A percentile compares a stretch with the other conserved stretches of the same genome.
Conservation (phyloP, 129 eudicot genomes). For the Deinandra increscens region DNA sequence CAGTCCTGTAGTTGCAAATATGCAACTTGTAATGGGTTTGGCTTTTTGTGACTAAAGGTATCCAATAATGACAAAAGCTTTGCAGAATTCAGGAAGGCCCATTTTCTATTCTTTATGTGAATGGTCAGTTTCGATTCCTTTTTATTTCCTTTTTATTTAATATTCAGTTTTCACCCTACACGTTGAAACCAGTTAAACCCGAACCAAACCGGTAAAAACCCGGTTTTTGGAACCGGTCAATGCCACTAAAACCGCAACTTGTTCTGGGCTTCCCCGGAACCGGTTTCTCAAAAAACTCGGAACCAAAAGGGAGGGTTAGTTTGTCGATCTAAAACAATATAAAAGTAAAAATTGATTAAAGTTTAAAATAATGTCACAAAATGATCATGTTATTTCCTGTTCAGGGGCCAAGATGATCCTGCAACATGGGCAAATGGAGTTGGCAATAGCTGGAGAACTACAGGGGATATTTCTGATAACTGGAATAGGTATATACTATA, state of each 20-base stretch:
- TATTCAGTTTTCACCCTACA: not conserved
- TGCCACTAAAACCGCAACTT: too few relatives aligned
- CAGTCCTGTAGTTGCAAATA: not conserved
- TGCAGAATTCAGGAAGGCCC: slow-evolving; percentile 70
- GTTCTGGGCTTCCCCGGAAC: too few relatives aligned
- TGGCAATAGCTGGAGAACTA: slow-evolving; percentile 98
- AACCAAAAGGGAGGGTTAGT: too few relatives aligned
- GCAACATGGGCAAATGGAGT: slow-evolving; percentile 80
- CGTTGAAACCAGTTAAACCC: too few relatives aligned
- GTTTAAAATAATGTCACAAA: not conserved
- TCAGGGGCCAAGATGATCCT: slow-evolving; percentile 89
- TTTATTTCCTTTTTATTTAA: slow-evolving; percentile 5
- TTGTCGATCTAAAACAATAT: too few relatives aligned
- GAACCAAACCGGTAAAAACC: too few relatives aligned
- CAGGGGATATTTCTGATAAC: slow-evolving; percentile 75
- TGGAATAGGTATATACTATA: slow-evolving; percentile 41
- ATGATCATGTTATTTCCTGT: slow-evolving; percentile 24
- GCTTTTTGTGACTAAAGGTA: slow-evolving; percentile 47
- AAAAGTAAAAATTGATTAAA: not conserved
- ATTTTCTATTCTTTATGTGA: slow-evolving; percentile 86
- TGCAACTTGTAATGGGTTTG: slow-evolving; percentile 16
- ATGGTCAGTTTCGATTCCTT: slow-evolving; percentile 52
- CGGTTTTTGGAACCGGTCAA: too few relatives aligned
- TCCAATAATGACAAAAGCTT: slow-evolving; percentile 76
- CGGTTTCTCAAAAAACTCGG: too few relatives aligned